A percentile compares a stretch with the other conserved stretches of the same genome.
phyloP scores from a whole-genome alignment of 805 yeast genomes.

The Saturnispora quitensis region DNA sequence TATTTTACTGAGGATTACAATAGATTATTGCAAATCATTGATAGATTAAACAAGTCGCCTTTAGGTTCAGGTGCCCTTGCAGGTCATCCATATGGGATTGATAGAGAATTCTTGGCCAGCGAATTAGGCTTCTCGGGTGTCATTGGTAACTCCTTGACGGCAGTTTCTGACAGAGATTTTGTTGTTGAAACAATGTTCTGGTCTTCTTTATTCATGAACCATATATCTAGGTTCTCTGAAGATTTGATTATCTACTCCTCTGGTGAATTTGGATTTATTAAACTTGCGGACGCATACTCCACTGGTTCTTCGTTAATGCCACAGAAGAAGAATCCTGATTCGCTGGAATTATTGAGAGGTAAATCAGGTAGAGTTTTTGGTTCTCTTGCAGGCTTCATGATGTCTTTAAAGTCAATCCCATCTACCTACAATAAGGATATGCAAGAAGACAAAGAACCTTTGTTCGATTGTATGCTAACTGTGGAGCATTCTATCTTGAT shows the following conservation, averaged over 20 bases:
- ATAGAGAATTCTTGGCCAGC: conserved; percentile 78
- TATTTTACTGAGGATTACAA: conserved; percentile 86
- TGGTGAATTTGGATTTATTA: conserved; percentile 92
- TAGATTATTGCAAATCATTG: conserved; percentile 71
- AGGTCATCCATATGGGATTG: conserved; percentile 99
- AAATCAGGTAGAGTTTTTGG: conserved; percentile 97
- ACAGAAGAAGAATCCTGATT: conserved; percentile 97
- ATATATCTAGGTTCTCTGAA: conserved; percentile 87
- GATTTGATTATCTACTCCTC: conserved; percentile 94
- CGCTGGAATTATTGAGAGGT: conserved; percentile 90
- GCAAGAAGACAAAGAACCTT: conserved; percentile 99
- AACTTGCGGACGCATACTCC: conserved; percentile 94
- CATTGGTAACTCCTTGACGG: conserved; percentile 93
- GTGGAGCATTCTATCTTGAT: conserved; percentile 90
- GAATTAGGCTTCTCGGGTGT: conserved; percentile 75
- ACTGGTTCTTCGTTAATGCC: conserved; percentile 99
- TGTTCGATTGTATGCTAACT: conserved; percentile 82
- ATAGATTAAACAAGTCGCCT: conserved; percentile 81
- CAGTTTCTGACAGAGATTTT: conserved; percentile 96
- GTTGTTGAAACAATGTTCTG: conserved; percentile 94
- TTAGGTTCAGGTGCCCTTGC: conserved; percentile 97
- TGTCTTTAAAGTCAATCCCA: conserved; percentile 95
- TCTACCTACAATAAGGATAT: conserved; percentile 96
- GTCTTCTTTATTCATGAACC: conserved; percentile 92
- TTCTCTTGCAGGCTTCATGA: conserved; percentile 86